Evolutionary conservation across 1,139 yeast genomes (phyloP), one percentile per base, ranked within the genome.

Genomic region (Suhomyces yuchorum): DNA sequence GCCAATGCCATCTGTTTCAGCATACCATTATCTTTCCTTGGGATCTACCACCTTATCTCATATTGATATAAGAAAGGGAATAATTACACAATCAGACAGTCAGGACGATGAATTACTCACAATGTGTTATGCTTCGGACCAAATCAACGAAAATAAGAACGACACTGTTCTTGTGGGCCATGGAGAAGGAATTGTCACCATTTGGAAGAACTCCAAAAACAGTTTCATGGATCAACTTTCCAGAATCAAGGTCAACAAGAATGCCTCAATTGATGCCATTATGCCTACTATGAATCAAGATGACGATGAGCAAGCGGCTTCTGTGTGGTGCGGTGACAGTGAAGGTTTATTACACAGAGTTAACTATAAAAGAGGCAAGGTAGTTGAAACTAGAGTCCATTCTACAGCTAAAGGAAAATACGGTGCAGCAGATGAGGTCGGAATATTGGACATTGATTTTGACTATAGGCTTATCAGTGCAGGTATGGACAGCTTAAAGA

Each of bases 41-140:
- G 98, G 97, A 0, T 85, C 93, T 12, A 87, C 96, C 2, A 87
- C 95, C 0, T 72, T 93, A 42, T 79, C 90, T 0, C 87, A 86
- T 51, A 77, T 92, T 58, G 98, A 93, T 64, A 75, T 87, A 4
- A 74, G 97, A 46, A 88, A 87, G 57, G 87, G 85, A 12, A 70
- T 84, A 0, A 60, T 82, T 4, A 71, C 80, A 1, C 84, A 82
- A 50, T 80, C 87, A 32, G 98, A 91, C 56, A 93, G 91, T 60
- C 99, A 93, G 68, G 97, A 88, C 56, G 98, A 93, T 60, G 99
- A 93, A 63, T 71, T 93, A 28, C 68, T 92, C 43, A 77, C 93
- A 42, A 87, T 91, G 63, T 75, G 89, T 42, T 85, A 80, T 67
- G 79, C 85, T 0, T 62, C 72, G 1, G 87, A 85, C 53, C 59